A percentile compares a stretch with the other conserved stretches of the same genome.
Evolutionary conservation across 805 yeast species (phyloP).

Genomic region (Maudiozyma bulderi): DNA sequence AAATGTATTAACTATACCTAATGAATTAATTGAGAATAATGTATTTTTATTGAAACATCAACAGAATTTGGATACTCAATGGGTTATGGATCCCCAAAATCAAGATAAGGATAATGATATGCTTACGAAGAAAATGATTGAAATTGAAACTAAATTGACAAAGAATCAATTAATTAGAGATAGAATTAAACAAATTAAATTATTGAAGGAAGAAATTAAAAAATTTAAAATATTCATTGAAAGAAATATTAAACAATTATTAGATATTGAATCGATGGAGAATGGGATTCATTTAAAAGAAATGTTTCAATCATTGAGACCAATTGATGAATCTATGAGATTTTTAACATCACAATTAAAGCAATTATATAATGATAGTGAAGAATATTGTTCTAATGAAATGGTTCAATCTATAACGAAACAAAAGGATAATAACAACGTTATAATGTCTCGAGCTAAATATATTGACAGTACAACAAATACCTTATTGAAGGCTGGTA

Average conservation of each 20-base stretch:
- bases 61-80: slow-evolving; percentile 33
- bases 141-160: slow-evolving; percentile 15
- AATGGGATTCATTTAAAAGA: slow-evolving; percentile 2
- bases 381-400: slow-evolving; percentile 20
- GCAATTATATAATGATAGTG: slow-evolving; percentile 20
- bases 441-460: not conserved
- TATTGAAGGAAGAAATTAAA: slow-evolving; percentile 17
- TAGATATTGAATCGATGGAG: not conserved
- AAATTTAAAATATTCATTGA: slow-evolving; percentile 11
- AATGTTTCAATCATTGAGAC: slow-evolving; percentile 16
- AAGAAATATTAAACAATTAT: not conserved
- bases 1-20: slow-evolving; percentile 65
- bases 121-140: slow-evolving; percentile 14
- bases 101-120: slow-evolving; percentile 6
- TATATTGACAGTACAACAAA: slow-evolving; percentile 5
- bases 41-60: slow-evolving; percentile 64
- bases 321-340: slow-evolving; percentile 23
- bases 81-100: slow-evolving; percentile 4
- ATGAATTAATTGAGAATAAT: slow-evolving; percentile 53
- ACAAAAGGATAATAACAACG: not conserved
- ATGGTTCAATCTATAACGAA: slow-evolving; percentile 6
- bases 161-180: slow-evolving; percentile 12
- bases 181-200: slow-evolving; percentile 10
- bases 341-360: slow-evolving; percentile 18
- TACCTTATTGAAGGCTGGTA: not conserved